Conservation (phyloP, 192 early-diverging fungal species). For the Phlyctochytrium bullatum region DNA sequence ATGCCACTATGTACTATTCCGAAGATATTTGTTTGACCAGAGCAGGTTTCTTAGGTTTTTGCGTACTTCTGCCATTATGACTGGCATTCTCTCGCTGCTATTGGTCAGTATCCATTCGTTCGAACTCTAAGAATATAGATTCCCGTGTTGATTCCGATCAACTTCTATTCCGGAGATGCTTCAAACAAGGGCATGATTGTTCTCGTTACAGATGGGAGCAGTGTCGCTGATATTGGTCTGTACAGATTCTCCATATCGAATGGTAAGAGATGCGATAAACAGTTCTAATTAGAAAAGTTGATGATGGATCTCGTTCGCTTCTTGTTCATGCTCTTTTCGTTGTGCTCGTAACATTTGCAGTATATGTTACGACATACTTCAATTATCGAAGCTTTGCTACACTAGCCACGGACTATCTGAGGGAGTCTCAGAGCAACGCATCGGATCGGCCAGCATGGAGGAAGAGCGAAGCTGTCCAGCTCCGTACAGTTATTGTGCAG, state of each 20-base stretch:
- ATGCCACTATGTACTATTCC: conserved; percentile 53
- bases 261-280: conserved; percentile 6
- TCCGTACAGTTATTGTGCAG: conserved; percentile 47
- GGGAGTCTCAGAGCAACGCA: conserved; percentile 17
- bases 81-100: conserved; percentile 22
- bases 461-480: conserved; percentile 39
- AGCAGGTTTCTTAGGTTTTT: conserved; percentile 50
- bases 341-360: conserved; percentile 33
- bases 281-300: conserved; percentile 37
- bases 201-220: background rate
- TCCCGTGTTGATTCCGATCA: conserved; percentile 40
- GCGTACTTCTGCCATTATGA: conserved; percentile 31
- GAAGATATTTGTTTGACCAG: conserved; percentile 13
- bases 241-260: background rate
- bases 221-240: background rate
- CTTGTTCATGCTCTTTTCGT: conserved; percentile 40
- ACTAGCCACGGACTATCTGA: conserved; percentile 27
- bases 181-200: background rate
- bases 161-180: conserved; percentile 29
- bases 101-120: conserved; percentile 8
- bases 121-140: conserved; percentile 10
- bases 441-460: conserved; percentile 31
- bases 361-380: conserved; percentile 35
- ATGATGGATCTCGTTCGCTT: conserved; percentile 27
- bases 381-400: conserved; percentile 36